Evolutionary conservation across 2,329 filamentous ascomycete genomes (phyloP), one percentile per base, ranked within the genome.

Genomic region (Sphaerostilbella broomeana): DNA sequence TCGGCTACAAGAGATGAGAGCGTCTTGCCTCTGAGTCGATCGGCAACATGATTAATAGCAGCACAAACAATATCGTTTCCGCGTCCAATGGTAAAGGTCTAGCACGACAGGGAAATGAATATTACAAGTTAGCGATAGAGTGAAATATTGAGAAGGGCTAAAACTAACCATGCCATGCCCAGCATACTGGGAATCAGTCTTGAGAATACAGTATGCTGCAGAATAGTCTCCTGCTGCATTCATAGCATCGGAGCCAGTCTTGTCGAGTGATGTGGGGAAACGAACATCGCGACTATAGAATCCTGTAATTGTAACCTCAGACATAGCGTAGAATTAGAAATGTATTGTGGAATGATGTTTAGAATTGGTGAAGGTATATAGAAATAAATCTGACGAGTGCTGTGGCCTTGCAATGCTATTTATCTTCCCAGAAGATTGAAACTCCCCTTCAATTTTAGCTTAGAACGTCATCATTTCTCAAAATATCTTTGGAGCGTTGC

Each of bases 201-300:
- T 69, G 34, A 95, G 69, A 54, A 95, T 90, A 62, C 87, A 94
- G 70, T 95, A 95, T n/a, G 89, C 88, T 10, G 88, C 75, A 2
- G 87, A 94, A 67, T 95, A 95, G 64, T 95, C 87, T 46, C 87
- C 85, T 3, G 88, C 87, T 3, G 86, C 84, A 58, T 95, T 95
- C 89, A 95, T 95, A 56, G 87, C 89, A 75, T 95, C 89, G 7
- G 86, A 94, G 54, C 88, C 88, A n/a, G 87, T 94, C 69, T 90
- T 92, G 66, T 94, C 87, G 45, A 95, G 79, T 27, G 88, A 95
- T n/a, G 88, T 95, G 62, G 83, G 83, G 60, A 87, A 87, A 51
- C 83, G 78, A 59, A 87, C 81, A 67, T 87, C 83, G 57, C 80
- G 73, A 43, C 81, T 84, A 49, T 67, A 69, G 70, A 79, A 86